Evolutionary conservation across 164 flowering plant species (phyloP), one percentile per base, ranked within the genome.

Genomic region (Akebia trifoliata): DNA sequence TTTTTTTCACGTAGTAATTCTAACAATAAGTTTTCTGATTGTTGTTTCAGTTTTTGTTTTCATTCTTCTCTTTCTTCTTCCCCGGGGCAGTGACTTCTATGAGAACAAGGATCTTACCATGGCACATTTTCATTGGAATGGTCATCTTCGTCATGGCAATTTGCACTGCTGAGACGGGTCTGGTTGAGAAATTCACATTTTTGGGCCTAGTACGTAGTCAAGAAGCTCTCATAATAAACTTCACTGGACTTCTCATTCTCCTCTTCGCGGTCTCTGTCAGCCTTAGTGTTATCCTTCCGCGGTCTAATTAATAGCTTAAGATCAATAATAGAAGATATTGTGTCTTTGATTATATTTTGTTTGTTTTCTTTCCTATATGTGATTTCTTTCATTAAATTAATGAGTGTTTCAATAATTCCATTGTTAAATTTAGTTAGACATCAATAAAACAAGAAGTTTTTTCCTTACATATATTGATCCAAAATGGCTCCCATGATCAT

Each of bases 231-330:
- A 50, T 86, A 0, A 61, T 83, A 9, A 89, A 82, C 64, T 81
- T 89, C 69, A 81, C 77, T 5, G 94, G 87, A 1, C 61, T 86
- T 15, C 61, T 80, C 64, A 42, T 89, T 18, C 62, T 89, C 43
- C 70, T 84, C 8, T 89, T 74, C 45, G 94, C 66, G 3, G 50
- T 72, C 18, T 4, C 71, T 12, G 87, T 84, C 34, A 66, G 62
- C 29, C 68, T 88, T 20, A 53, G 57, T 44, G 67, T 74, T 36
- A n/a, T 74, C 30, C 81, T 81, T 36, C 82, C 84, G 0, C 64
- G 73, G 46, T 3, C 44, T 56, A 38, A 53, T 22, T 53, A 58
- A 56, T 44, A 47, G 28, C 55, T 38, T 9, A 29, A 50, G 49
- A 42, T 30, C 18, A 24, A 24, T n/a, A n/a, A n/a, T n/a, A n/a